Conservation (phyloP, 345 rosid genomes). For the Acer yangbiense region DNA sequence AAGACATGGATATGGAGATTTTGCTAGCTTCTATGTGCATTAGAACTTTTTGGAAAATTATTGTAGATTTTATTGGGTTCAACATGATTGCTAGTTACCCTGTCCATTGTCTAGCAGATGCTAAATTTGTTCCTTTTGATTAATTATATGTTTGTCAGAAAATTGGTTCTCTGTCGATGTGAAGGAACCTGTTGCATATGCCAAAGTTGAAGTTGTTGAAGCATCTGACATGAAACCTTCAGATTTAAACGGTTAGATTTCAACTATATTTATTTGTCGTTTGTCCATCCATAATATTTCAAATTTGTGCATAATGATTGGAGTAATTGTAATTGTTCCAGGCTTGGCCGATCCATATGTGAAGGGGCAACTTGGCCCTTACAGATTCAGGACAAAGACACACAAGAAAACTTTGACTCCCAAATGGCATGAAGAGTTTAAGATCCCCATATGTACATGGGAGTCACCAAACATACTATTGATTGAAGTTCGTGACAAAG, state of each 20-base stretch:
- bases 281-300: slow-evolving; percentile 8
- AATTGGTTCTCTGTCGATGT: slow-evolving; percentile 81
- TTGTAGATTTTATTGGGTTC: not conserved
- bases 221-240: slow-evolving; percentile 85
- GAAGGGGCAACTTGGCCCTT: slow-evolving; percentile 84
- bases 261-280: slow-evolving; percentile 5
- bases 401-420: slow-evolving; percentile 76
- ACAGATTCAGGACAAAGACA: slow-evolving; percentile 71
- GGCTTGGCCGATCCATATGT: slow-evolving; percentile 96
- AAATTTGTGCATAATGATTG: slow-evolving; percentile 1
- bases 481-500: slow-evolving; percentile 88
- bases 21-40: not conserved
- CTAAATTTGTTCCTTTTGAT: not conserved
- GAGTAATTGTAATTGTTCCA: slow-evolving; percentile 34
- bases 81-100: not conserved
- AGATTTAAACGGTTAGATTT: slow-evolving; percentile 71
- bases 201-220: slow-evolving; percentile 80
- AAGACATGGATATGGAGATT: not conserved
- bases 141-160: slow-evolving; percentile 45
- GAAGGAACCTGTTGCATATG: slow-evolving; percentile 76
- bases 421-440: slow-evolving; percentile 89
- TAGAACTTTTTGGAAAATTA: not conserved
- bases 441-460: slow-evolving; percentile 80
- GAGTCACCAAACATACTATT: slow-evolving; percentile 59
- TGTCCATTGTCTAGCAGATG: not conserved